Conservation (phyloP, 139 green algal genomes). For the Eudorina sp. region DNA sequence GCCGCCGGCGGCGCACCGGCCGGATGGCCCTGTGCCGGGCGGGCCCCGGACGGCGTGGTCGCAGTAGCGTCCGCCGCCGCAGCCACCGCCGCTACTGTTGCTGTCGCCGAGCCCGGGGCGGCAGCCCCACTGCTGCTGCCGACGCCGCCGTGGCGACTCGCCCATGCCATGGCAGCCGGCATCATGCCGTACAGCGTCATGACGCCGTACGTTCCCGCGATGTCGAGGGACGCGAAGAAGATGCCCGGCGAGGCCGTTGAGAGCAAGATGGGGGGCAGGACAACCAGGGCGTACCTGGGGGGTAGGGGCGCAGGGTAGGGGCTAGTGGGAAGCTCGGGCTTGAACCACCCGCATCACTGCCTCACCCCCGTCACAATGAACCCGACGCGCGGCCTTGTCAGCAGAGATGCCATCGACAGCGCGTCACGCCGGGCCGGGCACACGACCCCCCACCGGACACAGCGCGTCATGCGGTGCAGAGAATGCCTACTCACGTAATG, state of each 20-base stretch:
- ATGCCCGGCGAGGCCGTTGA: slow-evolving; percentile 71
- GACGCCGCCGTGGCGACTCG: slow-evolving; percentile 57
- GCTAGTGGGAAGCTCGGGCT: background rate
- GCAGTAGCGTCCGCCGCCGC: background rate
- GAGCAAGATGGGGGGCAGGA: slow-evolving; percentile 74
- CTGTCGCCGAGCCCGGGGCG: no score
- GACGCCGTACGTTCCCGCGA: slow-evolving; percentile 80
- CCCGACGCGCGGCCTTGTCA: no score
- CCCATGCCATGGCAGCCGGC: slow-evolving; percentile 78
- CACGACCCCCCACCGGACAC: no score
- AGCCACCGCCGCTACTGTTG: background rate
- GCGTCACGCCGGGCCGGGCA: no score
- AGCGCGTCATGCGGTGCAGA: no score
- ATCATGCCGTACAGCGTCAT: slow-evolving; percentile 83
- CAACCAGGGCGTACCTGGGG: slow-evolving; percentile 53
- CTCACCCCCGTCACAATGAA: no score
- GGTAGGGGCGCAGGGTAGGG: background rate
- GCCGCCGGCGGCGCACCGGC: background rate
- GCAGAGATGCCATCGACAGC: no score
- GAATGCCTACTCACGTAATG: no score
- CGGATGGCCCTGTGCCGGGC: no score
- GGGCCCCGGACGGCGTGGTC: background rate
- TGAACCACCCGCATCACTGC: no score
- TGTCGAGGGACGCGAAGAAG: slow-evolving; percentile 79
- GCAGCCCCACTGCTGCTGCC: no score